Evolutionary conservation across 176 grass and related monocot species (phyloP), one percentile per base, ranked within the genome.

Genomic region (Aechmea fasciata): DNA sequence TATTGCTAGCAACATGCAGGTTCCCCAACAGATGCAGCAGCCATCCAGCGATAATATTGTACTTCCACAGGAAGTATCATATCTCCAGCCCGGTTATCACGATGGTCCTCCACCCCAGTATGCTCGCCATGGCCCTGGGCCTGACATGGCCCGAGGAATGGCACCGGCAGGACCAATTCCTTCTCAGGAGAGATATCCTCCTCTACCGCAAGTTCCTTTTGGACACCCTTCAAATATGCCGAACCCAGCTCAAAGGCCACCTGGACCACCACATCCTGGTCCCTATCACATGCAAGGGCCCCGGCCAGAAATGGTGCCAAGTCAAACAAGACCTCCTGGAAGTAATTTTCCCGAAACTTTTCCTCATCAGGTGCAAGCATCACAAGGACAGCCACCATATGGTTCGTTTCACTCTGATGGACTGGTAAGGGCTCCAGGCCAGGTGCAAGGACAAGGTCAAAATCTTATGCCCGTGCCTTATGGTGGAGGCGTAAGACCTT

Each of bases 321-420:
- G 80, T 83, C 85, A 82, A 81, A 75, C 77, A 55, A 83, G 73
- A 61, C 81, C 77, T 73, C 75, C 65, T 68, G 68, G 65, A 24
- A 71, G 79, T 79, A 68, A 22, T 76, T 63, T 76, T 41, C 63
- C 76, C 53, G 81, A 87, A 77, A 80, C 79, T 77, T 23, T 23
- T 19, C 55, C 55, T 73, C 51, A 28, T 5, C 77, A 41, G 33
- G 33, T 41, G 33, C 33, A 41, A 41, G 4, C 79, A 77, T 63
- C 76, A 26, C 76, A 52, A 24, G 50, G 66, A 51, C 68, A 72
- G 64, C 75, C 78, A 64, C 57, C 75, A 47, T 66, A 79, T 73
- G 77, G 71, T 76, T 50, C 71, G 68, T 67, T 69, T 78, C 66
- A 79, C 75, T 64, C 77, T 66, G 85, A 79, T 20, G 86, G 68